A percentile compares a stretch with the other conserved stretches of the same genome.
phyloP scores from a whole-genome alignment of 176 grass and related monocot genomes.

The Zoysia japonica region DNA sequence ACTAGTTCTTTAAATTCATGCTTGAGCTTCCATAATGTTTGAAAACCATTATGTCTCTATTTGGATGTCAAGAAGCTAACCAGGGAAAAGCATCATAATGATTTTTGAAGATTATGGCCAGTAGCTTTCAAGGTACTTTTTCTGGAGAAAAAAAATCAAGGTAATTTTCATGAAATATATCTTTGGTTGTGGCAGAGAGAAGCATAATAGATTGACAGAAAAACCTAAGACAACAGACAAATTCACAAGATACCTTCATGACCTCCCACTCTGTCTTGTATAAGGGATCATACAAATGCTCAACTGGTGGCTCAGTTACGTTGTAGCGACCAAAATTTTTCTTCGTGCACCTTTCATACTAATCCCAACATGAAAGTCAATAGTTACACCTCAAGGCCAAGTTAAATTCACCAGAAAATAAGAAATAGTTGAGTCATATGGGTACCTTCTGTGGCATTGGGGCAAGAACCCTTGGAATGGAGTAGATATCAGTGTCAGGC shows the following conservation, averaged over 20 bases:
- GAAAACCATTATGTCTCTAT: background rate
- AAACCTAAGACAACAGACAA: constrained; percentile 6
- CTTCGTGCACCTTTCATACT: constrained; percentile 72
- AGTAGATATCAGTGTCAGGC: constrained; percentile 80
- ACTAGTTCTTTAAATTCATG: background rate
- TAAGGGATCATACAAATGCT: constrained; percentile 61
- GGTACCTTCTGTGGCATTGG: constrained; percentile 80
- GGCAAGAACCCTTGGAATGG: constrained; percentile 81
- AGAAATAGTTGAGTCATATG: background rate
- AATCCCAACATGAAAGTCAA: constrained; percentile 24
- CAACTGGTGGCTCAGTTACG: constrained; percentile 78
- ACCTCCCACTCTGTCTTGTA: constrained; percentile 78
- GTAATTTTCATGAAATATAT: background rate
- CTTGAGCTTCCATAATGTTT: background rate
- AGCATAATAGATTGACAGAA: background rate
- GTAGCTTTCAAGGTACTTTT: background rate
- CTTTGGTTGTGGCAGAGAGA: background rate
- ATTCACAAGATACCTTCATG: constrained; percentile 64
- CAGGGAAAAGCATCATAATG: background rate
- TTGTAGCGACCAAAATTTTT: constrained; percentile 67
- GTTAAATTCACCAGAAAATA: constrained; percentile 14
- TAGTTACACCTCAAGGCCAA: background rate
- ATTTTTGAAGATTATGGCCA: background rate
- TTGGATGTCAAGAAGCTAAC: background rate
- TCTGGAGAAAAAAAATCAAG: too few species aligned